Evolutionary conservation across 140 eudicot genomes (phyloP), one percentile per base, ranked within the genome.

Genomic region (Bidens hawaiensis): DNA sequence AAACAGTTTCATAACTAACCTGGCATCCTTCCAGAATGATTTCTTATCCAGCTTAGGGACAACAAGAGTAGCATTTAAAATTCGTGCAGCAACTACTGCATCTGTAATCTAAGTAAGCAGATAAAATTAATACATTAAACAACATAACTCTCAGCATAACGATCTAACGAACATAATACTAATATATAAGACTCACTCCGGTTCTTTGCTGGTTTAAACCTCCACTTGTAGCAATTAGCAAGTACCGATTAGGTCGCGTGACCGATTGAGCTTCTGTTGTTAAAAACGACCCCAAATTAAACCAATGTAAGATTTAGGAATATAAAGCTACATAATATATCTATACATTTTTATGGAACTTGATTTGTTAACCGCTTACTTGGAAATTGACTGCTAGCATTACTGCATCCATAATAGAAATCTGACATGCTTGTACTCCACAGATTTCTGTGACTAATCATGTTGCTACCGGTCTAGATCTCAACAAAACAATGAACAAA

Each of bases 51-150:
- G 72, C 68, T 76, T 84, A 13, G 97, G 97, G 25, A 86, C 89
- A 45, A 89, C 95, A 49, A 89, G 97, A 61, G 94, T 89, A 4
- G 95, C 97, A 83, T 89, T 89, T 60, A 89, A 73, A 67, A 89
- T 89, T 40, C 94, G 94, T 16, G 97, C 97, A 69, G 95, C 97
- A 78, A 89, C 97, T 31, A 89, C 97, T 68, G 89, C 94, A 79
- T 89, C 97, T 24, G 86, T 82, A 10, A 89, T 89, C 97, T 89
- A 78, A 7, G 40, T 19, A 26, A 5, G 14, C 16, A 24, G 22
- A 12, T 28, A 69, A 11, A 19, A 47, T 50, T 49, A 6, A 26
- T 23, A 58, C 30, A 11, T 43, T 53, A 33, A 48, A 19, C 15
- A 64, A 53, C 41, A 36, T 28, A 4, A 52, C 25, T 19, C n/a